Base-by-base conservation (phyloP, 2,329 filamentous ascomycete species). In the Monilinia polystroma region DNA sequence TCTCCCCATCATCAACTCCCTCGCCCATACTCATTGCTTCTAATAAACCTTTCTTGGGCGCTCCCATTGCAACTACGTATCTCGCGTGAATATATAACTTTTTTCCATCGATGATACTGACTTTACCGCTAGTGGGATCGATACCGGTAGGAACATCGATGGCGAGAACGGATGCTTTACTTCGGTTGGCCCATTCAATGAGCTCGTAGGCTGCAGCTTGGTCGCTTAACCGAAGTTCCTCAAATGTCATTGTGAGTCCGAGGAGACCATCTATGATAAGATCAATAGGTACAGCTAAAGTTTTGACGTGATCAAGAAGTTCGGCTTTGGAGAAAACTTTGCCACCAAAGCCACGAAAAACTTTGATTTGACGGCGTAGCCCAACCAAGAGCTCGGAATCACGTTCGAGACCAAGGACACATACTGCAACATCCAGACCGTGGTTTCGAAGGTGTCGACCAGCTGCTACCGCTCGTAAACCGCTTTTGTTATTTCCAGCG, bases 401-500 rank as follows among this genome's bases (percentile, higher is more conserved):
- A 49, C 91, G 87, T 76, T 97, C 93, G 68, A 94, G 87, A 0
- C 93, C 92, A 4, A 96, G 87, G 10, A 98, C 84, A 68, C 92
- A 95, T 8, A 97, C 83, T 56, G 96, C 85, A 49, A 96, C 88
- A 66, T 92, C 89, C 65, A 92, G 81, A 26, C 91, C 90, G 70
- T 93, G 91, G 75, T 93, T 94, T 63, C 91, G 87, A 11, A 98
- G 84, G 76, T 98, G 93, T 5, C 95, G 87, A 38, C 90, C 93
- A 4, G 93, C 93, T 18, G 92, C 91, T 64, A 98, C 84, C 3
- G 93, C 92, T 67, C 94, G 85, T 49, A 91, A 89, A 51, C 94
- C 93, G 0, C 90, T 93, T 71, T 92, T 92, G 78, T 97, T 94
- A 77, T 97, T 98, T n/a, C 95, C 94, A 0, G 92, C 93, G n/a